These are phyloP conservation scores for Drosera capensis DNA, from an alignment of 148 eudicot species.

Conservation along the genomic window DNA sequence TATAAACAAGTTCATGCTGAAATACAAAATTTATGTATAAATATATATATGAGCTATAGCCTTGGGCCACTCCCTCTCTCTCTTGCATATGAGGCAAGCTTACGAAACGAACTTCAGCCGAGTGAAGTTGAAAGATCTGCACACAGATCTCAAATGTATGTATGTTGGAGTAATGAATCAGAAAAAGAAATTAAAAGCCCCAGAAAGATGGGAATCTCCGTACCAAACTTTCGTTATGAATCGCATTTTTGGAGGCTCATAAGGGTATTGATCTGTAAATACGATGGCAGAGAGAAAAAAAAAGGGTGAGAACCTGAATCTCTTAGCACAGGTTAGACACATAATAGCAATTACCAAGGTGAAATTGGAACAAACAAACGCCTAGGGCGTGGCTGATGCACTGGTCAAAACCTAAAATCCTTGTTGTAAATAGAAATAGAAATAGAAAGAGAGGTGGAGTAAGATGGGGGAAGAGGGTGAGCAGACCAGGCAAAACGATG, in stretches of 20 bases:
- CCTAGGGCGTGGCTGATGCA: too few species aligned
- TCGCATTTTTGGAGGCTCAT: conserved; percentile 85
- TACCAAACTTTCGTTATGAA: conserved; percentile 87
- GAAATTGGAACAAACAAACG: neutral
- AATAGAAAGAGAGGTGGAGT: neutral
- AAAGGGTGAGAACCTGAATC: neutral
- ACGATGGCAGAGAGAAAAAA: neutral
- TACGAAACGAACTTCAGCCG: too few species aligned
- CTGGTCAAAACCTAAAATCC: neutral
- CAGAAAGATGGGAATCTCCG: conserved; percentile 7
- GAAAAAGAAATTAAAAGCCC: neutral
- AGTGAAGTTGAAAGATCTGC: neutral
- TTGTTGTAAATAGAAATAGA: neutral
- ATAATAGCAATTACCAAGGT: neutral
- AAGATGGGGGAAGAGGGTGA: neutral
- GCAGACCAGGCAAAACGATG: conserved; percentile 68
- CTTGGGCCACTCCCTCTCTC: too few species aligned
- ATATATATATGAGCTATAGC: too few species aligned
- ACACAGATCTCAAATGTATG: neutral
- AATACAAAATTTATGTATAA: too few species aligned
- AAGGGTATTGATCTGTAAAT: conserved; percentile 83
- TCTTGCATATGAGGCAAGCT: too few species aligned
- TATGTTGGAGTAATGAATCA: neutral
- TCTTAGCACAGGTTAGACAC: neutral
- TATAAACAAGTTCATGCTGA: too few species aligned